Conservation (phyloP, 805 yeast genomes). For the Saccharomycopsis fermentans region DNA sequence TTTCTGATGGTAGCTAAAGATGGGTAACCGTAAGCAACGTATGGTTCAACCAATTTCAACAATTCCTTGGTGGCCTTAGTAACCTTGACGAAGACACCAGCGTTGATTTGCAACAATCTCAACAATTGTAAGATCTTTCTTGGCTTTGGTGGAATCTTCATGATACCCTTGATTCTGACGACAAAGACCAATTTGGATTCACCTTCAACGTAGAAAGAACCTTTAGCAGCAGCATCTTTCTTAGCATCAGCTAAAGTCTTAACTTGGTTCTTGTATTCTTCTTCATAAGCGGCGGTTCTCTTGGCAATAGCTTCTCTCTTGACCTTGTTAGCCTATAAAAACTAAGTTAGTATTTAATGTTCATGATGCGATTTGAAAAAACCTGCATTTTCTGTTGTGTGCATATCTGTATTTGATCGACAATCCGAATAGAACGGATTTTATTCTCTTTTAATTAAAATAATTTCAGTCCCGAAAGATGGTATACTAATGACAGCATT, state of each 20-base stretch:
- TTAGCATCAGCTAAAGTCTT: conserved; percentile 77
- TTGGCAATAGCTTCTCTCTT: conserved; percentile 68
- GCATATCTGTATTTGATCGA: background rate
- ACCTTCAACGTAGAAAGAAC: conserved; percentile 91
- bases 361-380: no score
- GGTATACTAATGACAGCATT: conserved; percentile 18
- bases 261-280: conserved; percentile 90
- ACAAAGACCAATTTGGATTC: conserved; percentile 91
- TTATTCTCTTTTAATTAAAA: conserved; percentile 19
- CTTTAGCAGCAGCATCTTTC: conserved; percentile 90
- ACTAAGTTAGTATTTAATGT: background rate
- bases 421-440: background rate
- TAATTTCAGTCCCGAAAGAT: conserved; percentile 18
- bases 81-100: conserved; percentile 90
- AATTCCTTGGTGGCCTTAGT: conserved; percentile 94
- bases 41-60: conserved; percentile 90
- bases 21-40: conserved; percentile 97
- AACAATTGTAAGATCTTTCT: conserved; percentile 94
- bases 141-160: conserved; percentile 98
- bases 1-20: conserved; percentile 83
- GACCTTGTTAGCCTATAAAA: conserved; percentile 38
- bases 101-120: conserved; percentile 88
- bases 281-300: conserved; percentile 94
- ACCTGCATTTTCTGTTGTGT: no score
- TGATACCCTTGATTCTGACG: conserved; percentile 98